Percentiles rank a stretch among this genome's conserved stretches.
These are phyloP conservation scores for Monosporascus ibericus DNA, from an alignment of 2,329 filamentous ascomycete species.

Conservation along the genomic window DNA sequence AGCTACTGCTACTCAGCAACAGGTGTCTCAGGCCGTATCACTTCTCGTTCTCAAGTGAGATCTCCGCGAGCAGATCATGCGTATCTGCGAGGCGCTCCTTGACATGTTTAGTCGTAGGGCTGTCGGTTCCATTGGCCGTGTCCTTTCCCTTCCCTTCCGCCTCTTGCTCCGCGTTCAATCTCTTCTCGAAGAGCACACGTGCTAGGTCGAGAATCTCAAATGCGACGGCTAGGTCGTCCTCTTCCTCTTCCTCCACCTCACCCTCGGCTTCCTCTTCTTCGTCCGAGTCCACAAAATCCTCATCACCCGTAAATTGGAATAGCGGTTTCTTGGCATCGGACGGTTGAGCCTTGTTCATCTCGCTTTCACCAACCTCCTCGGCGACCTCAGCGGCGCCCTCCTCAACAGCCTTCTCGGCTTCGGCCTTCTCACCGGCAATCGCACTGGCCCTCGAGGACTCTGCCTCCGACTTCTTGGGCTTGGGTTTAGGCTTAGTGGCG, in stretches of 20 bases:
- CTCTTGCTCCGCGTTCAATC: constrained; percentile 35
- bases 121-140: constrained; percentile 29
- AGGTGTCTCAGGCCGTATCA: constrained; percentile 25
- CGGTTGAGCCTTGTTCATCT: constrained; percentile 29
- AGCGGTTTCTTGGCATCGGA: constrained; percentile 61
- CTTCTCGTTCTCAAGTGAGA: constrained; percentile 93
- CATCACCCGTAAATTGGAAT: constrained; percentile 91
- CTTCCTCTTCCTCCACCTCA: constrained; percentile 46
- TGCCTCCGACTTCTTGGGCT: constrained; percentile 32
- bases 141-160: constrained; percentile 38
- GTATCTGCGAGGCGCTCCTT: constrained; percentile 89
- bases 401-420: constrained; percentile 37
- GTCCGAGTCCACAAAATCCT: constrained; percentile 83
- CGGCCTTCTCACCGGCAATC: constrained; percentile 32
- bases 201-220: constrained; percentile 82
- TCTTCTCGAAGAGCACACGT: constrained; percentile 57
- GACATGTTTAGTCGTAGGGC: constrained; percentile 48
- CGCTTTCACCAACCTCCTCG: constrained; percentile 35
- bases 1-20: constrained; percentile 7
- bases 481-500: constrained; percentile 31
- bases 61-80: constrained; percentile 89
- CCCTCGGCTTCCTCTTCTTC: constrained; percentile 55
- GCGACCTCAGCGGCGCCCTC: constrained; percentile 39
- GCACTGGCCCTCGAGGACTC: constrained; percentile 30
- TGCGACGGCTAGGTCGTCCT: constrained; percentile 68